Evolutionary conservation across 2,329 filamentous ascomycete genomes (phyloP), one percentile per base, ranked within the genome.

Genomic region (Aureobasidium uvarum): DNA sequence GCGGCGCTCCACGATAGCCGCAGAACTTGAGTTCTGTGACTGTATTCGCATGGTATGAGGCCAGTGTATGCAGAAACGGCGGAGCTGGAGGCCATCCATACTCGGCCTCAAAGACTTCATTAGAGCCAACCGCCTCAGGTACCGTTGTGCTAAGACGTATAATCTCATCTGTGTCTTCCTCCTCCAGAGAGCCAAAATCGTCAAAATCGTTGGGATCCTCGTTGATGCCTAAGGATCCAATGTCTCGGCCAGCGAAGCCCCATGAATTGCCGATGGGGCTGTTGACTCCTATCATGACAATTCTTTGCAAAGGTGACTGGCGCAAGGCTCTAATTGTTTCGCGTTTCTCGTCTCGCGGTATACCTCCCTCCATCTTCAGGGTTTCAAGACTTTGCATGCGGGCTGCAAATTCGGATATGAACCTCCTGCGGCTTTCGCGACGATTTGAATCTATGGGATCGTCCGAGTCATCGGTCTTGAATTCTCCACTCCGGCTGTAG

Each of bases 1-100:
- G 73, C 0, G 79, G 76, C 16, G 76, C 74, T 43, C 80, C 79
- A 58, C 76, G 76, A 70, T 80, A 81, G 39, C 80, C 80, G 65
- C 80, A 81, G 50, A 82, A 77, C 66, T 81, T 82, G 56, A 82
- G 75, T 67, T 81, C 79, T 23, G 74, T 74, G 16, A 81, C 67
- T 1, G 77, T 80, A 10, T 66, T 67, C 6, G 76, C 74, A 66
- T 80, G 77, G 66, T 76, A 75, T 0, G 76, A 71, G 7, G 78
- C 78, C 11, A 81, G 72, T 0, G 75, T 79, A 67, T 79, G 74
- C 0, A 81, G 72, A 60, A 81, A 74, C 0, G 79, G 77, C 4
- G 75, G 71, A 23, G 70, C 67, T 5, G 72, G 66, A 2, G 73
- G 71, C 79, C 80, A 81, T 52, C 78, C 79, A 65, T 77, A 81